A percentile compares a stretch with the other conserved stretches of the same genome.
These are phyloP conservation scores for Amanita muscaria DNA, from an alignment of 768 basidiomycete genomes.

Conservation along the genomic window DNA sequence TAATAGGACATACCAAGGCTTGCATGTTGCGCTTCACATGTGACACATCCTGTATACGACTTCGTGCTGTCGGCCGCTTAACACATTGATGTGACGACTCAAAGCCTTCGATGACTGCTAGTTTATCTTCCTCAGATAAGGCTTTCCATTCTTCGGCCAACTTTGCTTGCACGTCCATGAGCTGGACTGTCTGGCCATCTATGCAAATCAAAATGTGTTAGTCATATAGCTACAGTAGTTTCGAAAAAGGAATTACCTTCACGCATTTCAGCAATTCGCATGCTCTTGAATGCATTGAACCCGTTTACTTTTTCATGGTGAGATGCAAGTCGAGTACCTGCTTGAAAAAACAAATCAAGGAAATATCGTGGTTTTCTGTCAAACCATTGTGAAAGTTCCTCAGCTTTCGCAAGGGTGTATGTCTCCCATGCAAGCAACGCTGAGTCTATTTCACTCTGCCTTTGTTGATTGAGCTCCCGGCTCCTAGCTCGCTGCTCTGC, in stretches of 20 bases:
- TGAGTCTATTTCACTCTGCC: neutral
- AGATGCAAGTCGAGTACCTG: neutral
- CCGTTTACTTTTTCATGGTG: conserved; percentile 2
- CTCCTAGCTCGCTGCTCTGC: neutral
- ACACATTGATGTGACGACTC: too few relatives aligned
- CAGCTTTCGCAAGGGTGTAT: neutral
- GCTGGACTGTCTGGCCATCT: too few relatives aligned
- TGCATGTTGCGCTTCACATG: too few relatives aligned
- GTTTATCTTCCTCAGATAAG: too few relatives aligned
- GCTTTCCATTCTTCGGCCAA: too few relatives aligned
- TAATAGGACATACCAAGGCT: too few relatives aligned
- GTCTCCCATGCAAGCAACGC: neutral
- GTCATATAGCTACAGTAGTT: too few relatives aligned
- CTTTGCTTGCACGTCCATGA: too few relatives aligned
- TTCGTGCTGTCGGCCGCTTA: too few relatives aligned
- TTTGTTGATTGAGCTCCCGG: neutral
- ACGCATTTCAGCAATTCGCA: conserved; percentile 4
- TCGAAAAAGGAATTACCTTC: conserved; percentile 6
- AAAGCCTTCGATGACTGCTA: too few relatives aligned
- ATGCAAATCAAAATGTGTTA: too few relatives aligned
- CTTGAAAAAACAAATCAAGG: conserved; percentile 2
- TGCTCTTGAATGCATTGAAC: neutral
- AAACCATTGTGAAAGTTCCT: neutral
- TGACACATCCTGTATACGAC: too few relatives aligned
- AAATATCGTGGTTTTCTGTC: neutral